Evolutionary conservation across 306 rosid genomes (phyloP).

Genomic region (Lagenaria siceraria): DNA sequence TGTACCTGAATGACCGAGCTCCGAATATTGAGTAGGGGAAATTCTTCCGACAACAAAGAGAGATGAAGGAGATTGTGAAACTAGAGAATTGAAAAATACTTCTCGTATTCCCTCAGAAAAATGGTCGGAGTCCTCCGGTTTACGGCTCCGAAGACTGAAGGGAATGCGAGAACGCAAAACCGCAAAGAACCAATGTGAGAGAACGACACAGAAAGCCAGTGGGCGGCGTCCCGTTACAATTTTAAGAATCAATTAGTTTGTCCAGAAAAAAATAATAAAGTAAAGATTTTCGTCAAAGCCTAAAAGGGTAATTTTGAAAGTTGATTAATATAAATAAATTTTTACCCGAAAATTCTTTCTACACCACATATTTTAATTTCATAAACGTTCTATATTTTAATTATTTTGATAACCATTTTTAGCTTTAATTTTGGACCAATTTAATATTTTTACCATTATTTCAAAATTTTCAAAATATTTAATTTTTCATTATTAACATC

Average conservation of each 20-base stretch:
- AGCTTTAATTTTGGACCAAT: too few species aligned
- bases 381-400: too few species aligned
- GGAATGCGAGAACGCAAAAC: not conserved
- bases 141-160: not conserved
- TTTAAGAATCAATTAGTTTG: not conserved
- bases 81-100: not conserved
- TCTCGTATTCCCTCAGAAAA: slow-evolving; percentile 2
- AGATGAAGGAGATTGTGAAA: not conserved
- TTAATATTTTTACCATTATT: too few species aligned
- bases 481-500: too few species aligned
- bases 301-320: too few species aligned
- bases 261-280: not conserved
- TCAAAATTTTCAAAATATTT: too few species aligned
- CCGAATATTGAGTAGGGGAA: not conserved
- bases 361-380: too few species aligned
- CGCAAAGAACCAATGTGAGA: not conserved
- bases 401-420: too few species aligned
- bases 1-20: not conserved
- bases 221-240: not conserved
- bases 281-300: not conserved
- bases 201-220: not conserved
- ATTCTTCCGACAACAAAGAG: not conserved
- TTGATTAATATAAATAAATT: too few species aligned
- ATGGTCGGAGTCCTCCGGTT: not conserved
- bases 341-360: too few species aligned